Evolutionary conservation across 805 yeast genomes (phyloP).

Genomic region (Saccharomycopsis capsularis): DNA sequence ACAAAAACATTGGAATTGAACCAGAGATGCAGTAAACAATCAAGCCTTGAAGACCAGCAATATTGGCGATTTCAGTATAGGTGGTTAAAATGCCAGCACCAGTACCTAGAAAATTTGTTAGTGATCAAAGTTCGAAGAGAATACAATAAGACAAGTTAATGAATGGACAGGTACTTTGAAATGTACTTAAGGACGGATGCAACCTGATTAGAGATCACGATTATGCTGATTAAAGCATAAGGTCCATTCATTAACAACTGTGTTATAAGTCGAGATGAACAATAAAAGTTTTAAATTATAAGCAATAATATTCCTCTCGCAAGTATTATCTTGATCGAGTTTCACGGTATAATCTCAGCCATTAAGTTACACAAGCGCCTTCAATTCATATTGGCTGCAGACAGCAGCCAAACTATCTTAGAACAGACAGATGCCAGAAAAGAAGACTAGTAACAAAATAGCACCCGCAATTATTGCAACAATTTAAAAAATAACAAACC

Average conservation of each 20-base stretch:
- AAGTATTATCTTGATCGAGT: conserved; percentile 79
- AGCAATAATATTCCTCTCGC: conserved; percentile 58
- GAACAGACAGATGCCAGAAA: neutral
- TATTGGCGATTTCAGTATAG: conserved; percentile 78
- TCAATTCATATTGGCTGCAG: too few species aligned
- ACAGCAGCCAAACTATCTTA: too few species aligned
- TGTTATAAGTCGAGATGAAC: neutral
- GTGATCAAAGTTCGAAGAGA: too few species aligned
- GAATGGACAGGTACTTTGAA: neutral
- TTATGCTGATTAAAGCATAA: neutral
- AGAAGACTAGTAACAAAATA: conserved; percentile 4
- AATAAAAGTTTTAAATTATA: neutral
- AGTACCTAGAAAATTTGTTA: conserved; percentile 43
- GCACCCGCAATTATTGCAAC: conserved; percentile 41
- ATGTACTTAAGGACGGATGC: neutral
- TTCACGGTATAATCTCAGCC: conserved; percentile 73
- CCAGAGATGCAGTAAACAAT: conserved; percentile 74
- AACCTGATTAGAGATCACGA: neutral
- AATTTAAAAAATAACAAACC: neutral
- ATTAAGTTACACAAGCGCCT: conserved; percentile 12
- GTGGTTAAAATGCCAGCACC: conserved; percentile 87
- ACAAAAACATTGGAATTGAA: conserved; percentile 77
- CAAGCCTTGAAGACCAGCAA: conserved; percentile 82
- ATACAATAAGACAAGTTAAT: too few species aligned
- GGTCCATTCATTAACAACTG: neutral